Percentiles rank a stretch among this genome's conserved stretches.
These are phyloP conservation scores for Rutstroemia sp. DNA, from an alignment of 2,329 filamentous ascomycete genomes.

Conservation along the genomic window DNA sequence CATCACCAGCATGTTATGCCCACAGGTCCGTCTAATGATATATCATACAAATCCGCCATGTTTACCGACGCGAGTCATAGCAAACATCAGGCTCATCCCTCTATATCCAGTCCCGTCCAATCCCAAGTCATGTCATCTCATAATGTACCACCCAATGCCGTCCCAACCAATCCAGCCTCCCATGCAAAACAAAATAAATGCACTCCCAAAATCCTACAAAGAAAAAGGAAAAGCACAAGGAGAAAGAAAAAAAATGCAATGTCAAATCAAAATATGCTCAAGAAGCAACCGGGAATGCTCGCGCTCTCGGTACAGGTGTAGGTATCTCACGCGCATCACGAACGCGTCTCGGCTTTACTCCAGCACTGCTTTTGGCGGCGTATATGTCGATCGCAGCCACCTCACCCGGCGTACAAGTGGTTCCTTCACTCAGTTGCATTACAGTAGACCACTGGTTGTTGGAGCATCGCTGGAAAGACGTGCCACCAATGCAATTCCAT, in stretches of 20 bases:
- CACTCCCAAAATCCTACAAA: too few species aligned
- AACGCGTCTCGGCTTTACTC: neutral
- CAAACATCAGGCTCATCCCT: neutral
- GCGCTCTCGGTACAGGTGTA: neutral
- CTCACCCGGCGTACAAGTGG: slow-evolving; percentile 35
- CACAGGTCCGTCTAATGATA: too few species aligned
- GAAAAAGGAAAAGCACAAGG: too few species aligned
- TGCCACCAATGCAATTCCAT: slow-evolving; percentile 44
- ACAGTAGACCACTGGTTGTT: slow-evolving; percentile 39
- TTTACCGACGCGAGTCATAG: too few species aligned
- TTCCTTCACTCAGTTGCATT: slow-evolving; percentile 36
- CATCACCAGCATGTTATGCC: too few species aligned
- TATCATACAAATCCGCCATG: too few species aligned
- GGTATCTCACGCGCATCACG: neutral
- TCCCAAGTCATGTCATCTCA: neutral
- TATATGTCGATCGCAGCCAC: slow-evolving; percentile 33
- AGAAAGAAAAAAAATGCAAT: too few species aligned
- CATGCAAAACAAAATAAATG: neutral
- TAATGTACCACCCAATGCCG: neutral
- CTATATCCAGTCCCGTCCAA: neutral
- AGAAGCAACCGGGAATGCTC: neutral
- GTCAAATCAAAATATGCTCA: too few species aligned
- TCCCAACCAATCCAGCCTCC: neutral
- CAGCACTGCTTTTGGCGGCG: neutral
- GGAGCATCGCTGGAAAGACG: slow-evolving; percentile 44